Evolutionary conservation across 202 grass and related monocot species (phyloP).

Genomic region (Zizania palustris): DNA sequence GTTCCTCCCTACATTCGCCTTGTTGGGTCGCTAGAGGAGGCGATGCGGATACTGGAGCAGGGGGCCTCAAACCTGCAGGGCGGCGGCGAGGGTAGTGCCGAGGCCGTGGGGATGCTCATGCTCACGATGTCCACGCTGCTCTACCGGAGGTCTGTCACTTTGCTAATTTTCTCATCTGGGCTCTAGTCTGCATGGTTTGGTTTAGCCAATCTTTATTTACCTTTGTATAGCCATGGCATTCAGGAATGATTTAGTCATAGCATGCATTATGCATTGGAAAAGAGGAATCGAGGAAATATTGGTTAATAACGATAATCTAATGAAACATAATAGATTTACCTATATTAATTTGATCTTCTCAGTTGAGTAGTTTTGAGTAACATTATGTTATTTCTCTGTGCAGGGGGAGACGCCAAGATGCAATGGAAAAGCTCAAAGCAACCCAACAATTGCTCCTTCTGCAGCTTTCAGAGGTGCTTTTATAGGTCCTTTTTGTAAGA

Average conservation of each 20-base stretch:
- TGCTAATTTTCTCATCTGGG: neutral
- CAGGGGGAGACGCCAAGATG: slow-evolving; percentile 67
- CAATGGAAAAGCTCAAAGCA: slow-evolving; percentile 77
- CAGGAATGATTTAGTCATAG: neutral
- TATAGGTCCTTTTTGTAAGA: too few relatives aligned
- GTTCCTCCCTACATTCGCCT: neutral
- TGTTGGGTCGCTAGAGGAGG: slow-evolving; percentile 42
- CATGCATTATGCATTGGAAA: neutral
- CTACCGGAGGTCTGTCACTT: slow-evolving; percentile 63
- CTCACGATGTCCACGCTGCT: slow-evolving; percentile 88
- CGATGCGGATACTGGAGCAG: slow-evolving; percentile 92
- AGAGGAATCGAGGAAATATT: neutral
- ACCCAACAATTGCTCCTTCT: slow-evolving; percentile 57
- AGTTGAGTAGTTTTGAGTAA: slow-evolving; percentile 11
- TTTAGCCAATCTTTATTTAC: neutral
- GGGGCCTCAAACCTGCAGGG: slow-evolving; percentile 75
- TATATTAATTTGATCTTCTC: neutral
- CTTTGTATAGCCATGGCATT: neutral
- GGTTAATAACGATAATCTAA: neutral
- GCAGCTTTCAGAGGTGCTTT: slow-evolving; percentile 70
- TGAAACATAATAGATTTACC: neutral
- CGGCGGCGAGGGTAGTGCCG: slow-evolving; percentile 53
- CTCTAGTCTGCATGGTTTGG: neutral
- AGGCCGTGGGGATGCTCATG: slow-evolving; percentile 69
- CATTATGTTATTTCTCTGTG: slow-evolving; percentile 32